Conservation (phyloP, 768 basidiomycete species). For the Clathrus columnatus region DNA sequence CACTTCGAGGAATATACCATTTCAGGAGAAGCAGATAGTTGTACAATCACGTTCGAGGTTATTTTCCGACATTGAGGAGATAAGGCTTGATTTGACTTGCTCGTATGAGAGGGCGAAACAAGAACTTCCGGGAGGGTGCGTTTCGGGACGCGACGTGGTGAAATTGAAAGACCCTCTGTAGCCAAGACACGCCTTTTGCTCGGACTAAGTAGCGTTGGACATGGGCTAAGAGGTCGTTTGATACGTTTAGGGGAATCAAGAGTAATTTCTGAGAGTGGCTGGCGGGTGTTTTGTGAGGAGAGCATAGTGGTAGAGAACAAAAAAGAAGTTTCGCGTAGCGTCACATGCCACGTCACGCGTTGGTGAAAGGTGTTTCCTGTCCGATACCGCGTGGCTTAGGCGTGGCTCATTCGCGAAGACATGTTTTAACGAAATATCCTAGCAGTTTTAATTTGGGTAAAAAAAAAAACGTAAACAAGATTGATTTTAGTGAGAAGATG, state of each 20-base stretch:
- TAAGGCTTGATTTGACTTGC: not conserved
- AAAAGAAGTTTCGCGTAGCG: conserved; percentile 3
- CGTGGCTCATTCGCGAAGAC: not conserved
- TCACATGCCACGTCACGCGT: conserved; percentile 7
- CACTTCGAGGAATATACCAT: not conserved
- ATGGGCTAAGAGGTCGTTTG: conserved; percentile 61
- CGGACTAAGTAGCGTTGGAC: conserved; percentile 41
- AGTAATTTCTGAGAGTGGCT: conserved; percentile 51
- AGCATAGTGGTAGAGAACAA: not conserved
- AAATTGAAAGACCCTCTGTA: conserved; percentile 33
- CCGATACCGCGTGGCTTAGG: not conserved
- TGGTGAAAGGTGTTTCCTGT: not conserved
- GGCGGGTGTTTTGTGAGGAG: not conserved
- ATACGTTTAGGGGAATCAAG: conserved; percentile 44
- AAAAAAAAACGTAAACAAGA: no score
- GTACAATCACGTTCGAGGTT: conserved; percentile 3
- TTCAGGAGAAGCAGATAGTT: not conserved
- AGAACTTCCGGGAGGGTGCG: conserved; percentile 4
- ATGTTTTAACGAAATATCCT: no score
- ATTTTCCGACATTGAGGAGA: conserved; percentile 10
- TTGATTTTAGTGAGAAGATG: no score
- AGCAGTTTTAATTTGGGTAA: no score
- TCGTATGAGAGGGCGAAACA: not conserved
- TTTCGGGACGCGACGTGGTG: conserved; percentile 11
- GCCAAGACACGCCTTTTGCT: conserved; percentile 60